Evolutionary conservation across 768 basidiomycete species (phyloP), one percentile per base, ranked within the genome.

Genomic region (Paxillus rubicundulus): DNA sequence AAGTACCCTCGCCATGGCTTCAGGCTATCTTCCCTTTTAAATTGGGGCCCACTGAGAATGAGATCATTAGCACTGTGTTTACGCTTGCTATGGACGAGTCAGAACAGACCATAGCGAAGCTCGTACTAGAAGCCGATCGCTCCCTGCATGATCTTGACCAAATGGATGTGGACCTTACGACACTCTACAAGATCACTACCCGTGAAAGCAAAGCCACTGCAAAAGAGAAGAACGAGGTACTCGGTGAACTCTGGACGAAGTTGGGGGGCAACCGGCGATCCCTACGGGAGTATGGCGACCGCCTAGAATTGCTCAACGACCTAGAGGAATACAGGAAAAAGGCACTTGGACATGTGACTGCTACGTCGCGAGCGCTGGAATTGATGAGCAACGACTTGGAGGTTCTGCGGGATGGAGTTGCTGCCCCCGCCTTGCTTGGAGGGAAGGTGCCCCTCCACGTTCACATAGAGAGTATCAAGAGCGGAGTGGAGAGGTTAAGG

Each of bases 351-450:
- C 87, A 87, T 55, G 86, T 92, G 16, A 77, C 76, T 30, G 80
- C 80, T 0, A 80, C 86, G 12, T 62, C 87, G 59, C 82, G 84
- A 47, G 75, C 81, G 9, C 69, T 92, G 55, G 69, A 80, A 27
- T 71, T 72, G 36, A 80, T 90, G 82, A 80, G 80, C 56, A 82
- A 80, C 33, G 87, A 90, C 56, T 82, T 91, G 75, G 87, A 88
- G 62, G 87, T 88, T 39, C 69, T 92, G 53, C 74, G 89, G 56
- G 85, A 88, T 62, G 74, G 85, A 16, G 86, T 88, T 1, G 79
- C 86, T 4, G 78, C 81, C 28, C 88, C 89, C 1, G 82, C 82
- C 45, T 67, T 91, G 5, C 65, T 80, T 10, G 83, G 80, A 5
- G 68, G 79, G n/a, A 72, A 70, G 38, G 74, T 89, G 14, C 86